A percentile compares a stretch with the other conserved stretches of the same genome.
Evolutionary conservation across 371 early-diverging fungal species (phyloP).

Genomic region (Amoeboaphelidium protococcarum): DNA sequence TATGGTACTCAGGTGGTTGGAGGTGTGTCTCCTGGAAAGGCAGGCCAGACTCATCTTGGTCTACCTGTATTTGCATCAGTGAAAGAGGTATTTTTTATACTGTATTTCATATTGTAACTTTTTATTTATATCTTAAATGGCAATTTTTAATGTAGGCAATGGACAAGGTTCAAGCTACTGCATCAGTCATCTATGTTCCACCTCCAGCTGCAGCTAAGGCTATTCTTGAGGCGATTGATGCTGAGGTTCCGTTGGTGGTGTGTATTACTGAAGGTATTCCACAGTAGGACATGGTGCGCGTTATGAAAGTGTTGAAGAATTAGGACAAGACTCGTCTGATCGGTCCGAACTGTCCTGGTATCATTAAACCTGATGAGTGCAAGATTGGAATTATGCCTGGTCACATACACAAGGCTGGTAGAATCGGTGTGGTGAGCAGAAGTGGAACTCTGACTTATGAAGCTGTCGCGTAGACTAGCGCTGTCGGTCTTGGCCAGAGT

Average conservation of each 20-base stretch:
- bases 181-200: slow-evolving; percentile 91
- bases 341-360: slow-evolving; percentile 98
- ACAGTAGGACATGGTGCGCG: slow-evolving; percentile 93
- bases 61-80: slow-evolving; percentile 84
- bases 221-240: slow-evolving; percentile 88
- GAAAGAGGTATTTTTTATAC: too few species aligned
- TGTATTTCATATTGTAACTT: too few species aligned
- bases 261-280: slow-evolving; percentile 97
- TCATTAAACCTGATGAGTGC: slow-evolving; percentile 88
- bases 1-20: slow-evolving; percentile 97
- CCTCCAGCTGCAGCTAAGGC: slow-evolving; percentile 86
- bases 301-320: slow-evolving; percentile 36
- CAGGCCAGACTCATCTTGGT: slow-evolving; percentile 73
- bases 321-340: slow-evolving; percentile 84
- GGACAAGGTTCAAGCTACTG: slow-evolving; percentile 71
- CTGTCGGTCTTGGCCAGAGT: slow-evolving; percentile 79
- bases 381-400: slow-evolving; percentile 99
- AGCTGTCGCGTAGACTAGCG: slow-evolving; percentile 92
- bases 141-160: too few species aligned
- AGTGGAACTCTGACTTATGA: slow-evolving; percentile 97
- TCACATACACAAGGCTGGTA: slow-evolving; percentile 83
- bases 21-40: slow-evolving; percentile 91
- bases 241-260: slow-evolving; percentile 83
- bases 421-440: slow-evolving; percentile 90
- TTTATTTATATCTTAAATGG: too few species aligned